Base-by-base conservation (phyloP, 2,329 filamentous ascomycete genomes). In the Helicocarpus griseus region DNA sequence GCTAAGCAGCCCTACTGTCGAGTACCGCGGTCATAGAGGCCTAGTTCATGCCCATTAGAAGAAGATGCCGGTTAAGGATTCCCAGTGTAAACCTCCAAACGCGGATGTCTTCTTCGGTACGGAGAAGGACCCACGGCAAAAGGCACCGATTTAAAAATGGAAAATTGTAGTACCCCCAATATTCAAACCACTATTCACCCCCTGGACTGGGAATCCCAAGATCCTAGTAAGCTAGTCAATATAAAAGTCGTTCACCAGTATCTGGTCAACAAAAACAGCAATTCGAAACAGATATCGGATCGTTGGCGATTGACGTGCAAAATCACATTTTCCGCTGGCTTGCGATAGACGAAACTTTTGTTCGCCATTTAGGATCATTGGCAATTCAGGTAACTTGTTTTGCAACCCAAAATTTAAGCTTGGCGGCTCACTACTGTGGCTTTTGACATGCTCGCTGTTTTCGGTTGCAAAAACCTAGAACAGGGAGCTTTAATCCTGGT, bases 1-100 rank as follows among this genome's bases (percentile, higher is more conserved):
- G n/a, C n/a, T n/a, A n/a, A n/a, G n/a, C n/a, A n/a, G n/a, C n/a
- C n/a, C n/a, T n/a, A n/a, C n/a, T n/a, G n/a, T n/a, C n/a, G n/a
- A n/a, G n/a, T n/a, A n/a, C n/a, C n/a, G n/a, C n/a, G n/a, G n/a
- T n/a, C 1, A 70, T 60, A 3, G 64, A 62, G 33, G 70, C 63
- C 5, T 67, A 69, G 28, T 53, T 57, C 14, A 71, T 51, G 22
- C 67, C 59, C 9, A 70, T 55, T 1, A 60, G 52, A n/a, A 64
- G 53, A 1, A 57, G 53, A 22, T 58, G 43, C 19, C 61, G 56
- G 51, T 63, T 60, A 5, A 67, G 69, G 41, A 69, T 63, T 0
- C 67, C 67, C n/a, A n/a, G 51, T 67, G 69, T 8, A 65, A 68
- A 52, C 69, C 65, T n/a, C 66, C 67, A 46, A 68, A 64, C n/a